Evolutionary conservation across 129 eudicot species (phyloP), one percentile per base, ranked within the genome.

Genomic region (Kitagawia praeruptora): DNA sequence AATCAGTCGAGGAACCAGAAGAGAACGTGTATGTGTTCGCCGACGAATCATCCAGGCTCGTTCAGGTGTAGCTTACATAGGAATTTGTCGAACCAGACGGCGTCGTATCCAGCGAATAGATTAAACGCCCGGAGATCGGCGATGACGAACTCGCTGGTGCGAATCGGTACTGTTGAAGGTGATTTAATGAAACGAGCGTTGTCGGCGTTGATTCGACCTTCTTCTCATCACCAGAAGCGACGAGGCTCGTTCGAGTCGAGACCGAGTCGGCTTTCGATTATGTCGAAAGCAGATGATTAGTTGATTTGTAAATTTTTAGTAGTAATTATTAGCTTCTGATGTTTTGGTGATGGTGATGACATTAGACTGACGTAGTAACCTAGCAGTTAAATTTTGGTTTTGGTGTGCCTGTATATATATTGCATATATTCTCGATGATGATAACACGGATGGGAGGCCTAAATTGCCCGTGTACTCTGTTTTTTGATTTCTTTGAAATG

Each of bases 31-130:
- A 89, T 91, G 98, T 94, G 98, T 37, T 93, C 98, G 0, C 98
- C 98, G 10, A 93, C 98, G 3, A 89, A 84, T 15, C 98, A 93
- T 84, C 98, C 98, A 16, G 98, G 98, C 39, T 93, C 97, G 25
- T 93, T 93, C 87, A 78, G 98, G 39, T 93, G 98, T 70, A 88
- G 93, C 56, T 82, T 87, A 45, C 97, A 94, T 73, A 92, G 92
- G 53, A 83, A 87, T 25, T 4, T 66, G 2, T 54, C 49, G 6
- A 56, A 11, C 10, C 80, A 70, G 19, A 67, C 97, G 78, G 76
- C 79, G 82, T 64, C 92, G 85, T 90, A 77, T 80, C 88, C 88
- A 40, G 84, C 97, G 15, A 88, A 87, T 77, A 75, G 92, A 44
- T 80, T 94, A 39, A 89, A 86, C 78, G 89, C 93, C 34, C 41